Percentiles rank a stretch among this genome's conserved stretches.
These are phyloP conservation scores for Phytopythium mirpurense DNA, from an alignment of 352 stramenopile genomes.

Conservation along the genomic window DNA sequence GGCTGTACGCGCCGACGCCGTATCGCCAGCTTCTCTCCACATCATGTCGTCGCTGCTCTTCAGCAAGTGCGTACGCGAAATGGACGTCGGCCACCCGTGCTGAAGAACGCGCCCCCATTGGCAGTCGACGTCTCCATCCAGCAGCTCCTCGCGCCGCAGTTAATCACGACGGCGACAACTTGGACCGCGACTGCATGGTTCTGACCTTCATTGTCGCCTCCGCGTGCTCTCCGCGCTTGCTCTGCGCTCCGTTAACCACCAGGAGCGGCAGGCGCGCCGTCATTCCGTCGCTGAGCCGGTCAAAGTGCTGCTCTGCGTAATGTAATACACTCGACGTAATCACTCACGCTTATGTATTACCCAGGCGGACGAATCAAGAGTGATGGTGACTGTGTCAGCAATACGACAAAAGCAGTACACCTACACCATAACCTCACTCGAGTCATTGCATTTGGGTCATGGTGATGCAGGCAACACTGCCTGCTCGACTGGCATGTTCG, in stretches of 20 bases:
- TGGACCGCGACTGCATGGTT: conserved; percentile 8
- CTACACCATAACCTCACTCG: background rate
- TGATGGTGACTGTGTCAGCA: background rate
- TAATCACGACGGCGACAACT: conserved; percentile 26
- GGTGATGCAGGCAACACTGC: background rate
- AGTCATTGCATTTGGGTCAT: background rate
- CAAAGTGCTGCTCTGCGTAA: background rate
- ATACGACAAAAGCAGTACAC: background rate
- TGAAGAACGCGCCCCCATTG: conserved; percentile 19
- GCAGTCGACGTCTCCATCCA: conserved; percentile 3
- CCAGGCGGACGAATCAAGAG: background rate
- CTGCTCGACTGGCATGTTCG: too few species aligned
- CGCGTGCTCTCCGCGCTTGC: conserved; percentile 10
- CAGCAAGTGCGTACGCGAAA: conserved; percentile 3
- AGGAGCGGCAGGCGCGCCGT: conserved; percentile 8
- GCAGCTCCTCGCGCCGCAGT: conserved; percentile 8
- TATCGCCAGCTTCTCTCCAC: conserved; percentile 18
- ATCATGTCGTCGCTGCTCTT: conserved; percentile 23
- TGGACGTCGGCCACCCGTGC: conserved; percentile 20
- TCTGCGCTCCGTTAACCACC: conserved; percentile 16
- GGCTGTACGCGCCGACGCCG: conserved; percentile 24
- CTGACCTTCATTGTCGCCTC: conserved; percentile 9
- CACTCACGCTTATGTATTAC: too few species aligned
- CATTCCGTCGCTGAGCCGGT: background rate
- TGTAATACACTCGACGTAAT: too few species aligned